These are phyloP conservation scores for Sugiyamaella sp. DNA, from an alignment of 1,139 yeast species.

Conservation along the genomic window DNA sequence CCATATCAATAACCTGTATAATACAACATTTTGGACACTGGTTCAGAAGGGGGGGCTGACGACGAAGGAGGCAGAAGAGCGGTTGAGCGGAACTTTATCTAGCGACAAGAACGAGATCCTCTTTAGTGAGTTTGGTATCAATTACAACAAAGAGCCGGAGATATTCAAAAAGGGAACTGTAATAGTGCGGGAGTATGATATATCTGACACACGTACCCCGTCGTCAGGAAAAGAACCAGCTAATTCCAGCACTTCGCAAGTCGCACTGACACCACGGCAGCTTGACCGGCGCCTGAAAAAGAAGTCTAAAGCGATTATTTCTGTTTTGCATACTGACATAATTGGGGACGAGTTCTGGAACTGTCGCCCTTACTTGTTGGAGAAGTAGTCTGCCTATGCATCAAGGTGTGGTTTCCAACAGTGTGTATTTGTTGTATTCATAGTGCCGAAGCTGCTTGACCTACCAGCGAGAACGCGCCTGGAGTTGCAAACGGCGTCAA, in stretches of 20 bases:
- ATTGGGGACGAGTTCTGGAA: conserved; percentile 39
- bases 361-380: conserved; percentile 31
- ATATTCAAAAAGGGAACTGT: conserved; percentile 86
- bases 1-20: conserved; percentile 90
- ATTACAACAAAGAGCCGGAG: conserved; percentile 88
- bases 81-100: conserved; percentile 70
- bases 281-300: conserved; percentile 53
- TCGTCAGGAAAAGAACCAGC: background rate
- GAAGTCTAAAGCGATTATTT: conserved; percentile 53
- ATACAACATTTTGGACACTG: conserved; percentile 90
- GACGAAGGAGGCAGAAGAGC: conserved; percentile 77
- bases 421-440: no score
- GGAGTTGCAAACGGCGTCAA: no score
- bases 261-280: conserved; percentile 50
- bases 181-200: conserved; percentile 54
- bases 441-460: no score
- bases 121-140: conserved; percentile 74
- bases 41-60: conserved; percentile 70
- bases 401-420: no score
- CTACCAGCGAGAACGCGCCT: no score
- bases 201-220: background rate
- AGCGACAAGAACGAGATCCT: conserved; percentile 87
- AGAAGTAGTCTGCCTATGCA: no score
- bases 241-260: background rate
- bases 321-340: conserved; percentile 47